These are phyloP conservation scores for Rosa hybrid DNA, from an alignment of 331 rosid species.

Conservation along the genomic window DNA sequence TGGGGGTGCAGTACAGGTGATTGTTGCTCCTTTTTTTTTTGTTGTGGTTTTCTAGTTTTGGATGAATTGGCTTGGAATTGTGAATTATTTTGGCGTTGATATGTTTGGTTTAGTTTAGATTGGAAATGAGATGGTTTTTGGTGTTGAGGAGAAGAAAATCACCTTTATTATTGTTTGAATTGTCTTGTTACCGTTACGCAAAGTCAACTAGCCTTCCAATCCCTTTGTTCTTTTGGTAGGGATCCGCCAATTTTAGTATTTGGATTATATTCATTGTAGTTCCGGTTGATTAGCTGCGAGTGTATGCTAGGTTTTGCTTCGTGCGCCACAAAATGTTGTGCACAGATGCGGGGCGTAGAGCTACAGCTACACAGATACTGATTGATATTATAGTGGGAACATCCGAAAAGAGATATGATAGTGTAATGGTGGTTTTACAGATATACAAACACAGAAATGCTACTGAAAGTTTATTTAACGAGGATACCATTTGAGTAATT, in stretches of 20 bases:
- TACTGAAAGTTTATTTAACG: neutral
- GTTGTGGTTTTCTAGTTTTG: neutral
- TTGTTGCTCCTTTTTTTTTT: neutral
- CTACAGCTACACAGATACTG: neutral
- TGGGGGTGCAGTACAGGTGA: conserved; percentile 93
- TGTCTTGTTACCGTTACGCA: neutral
- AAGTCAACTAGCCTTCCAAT: neutral
- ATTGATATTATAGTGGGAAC: neutral
- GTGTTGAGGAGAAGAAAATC: neutral
- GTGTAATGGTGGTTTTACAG: neutral
- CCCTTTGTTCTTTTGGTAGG: neutral
- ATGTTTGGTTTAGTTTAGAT: neutral
- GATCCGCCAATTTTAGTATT: neutral
- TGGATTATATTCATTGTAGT: neutral
- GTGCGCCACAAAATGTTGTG: neutral
- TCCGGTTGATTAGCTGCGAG: neutral
- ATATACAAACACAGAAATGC: neutral
- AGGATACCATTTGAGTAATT: neutral
- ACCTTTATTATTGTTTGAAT: neutral
- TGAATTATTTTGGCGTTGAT: neutral
- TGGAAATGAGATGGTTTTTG: neutral
- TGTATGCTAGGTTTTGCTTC: neutral
- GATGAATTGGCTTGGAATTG: neutral
- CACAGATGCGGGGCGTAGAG: neutral
- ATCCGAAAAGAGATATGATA: neutral